Percentiles rank a stretch among this genome's conserved stretches.
Evolutionary conservation across 176 grass and related monocot species (phyloP).

Genomic region (Musa acuminata): DNA sequence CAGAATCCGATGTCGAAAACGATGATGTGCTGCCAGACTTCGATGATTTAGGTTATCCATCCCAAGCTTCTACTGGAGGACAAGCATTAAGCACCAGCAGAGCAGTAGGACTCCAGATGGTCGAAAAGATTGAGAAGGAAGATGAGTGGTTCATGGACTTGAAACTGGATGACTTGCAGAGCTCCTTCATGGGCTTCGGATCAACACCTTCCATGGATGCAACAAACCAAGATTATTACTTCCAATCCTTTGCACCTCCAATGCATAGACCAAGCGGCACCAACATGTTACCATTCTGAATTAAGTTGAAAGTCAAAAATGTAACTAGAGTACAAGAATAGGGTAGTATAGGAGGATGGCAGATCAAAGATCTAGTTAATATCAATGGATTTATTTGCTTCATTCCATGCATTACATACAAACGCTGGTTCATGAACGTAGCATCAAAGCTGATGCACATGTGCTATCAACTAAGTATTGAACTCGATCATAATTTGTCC

Average conservation of each 20-base stretch:
- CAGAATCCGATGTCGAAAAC: constrained; percentile 72
- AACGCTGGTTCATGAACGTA: not conserved
- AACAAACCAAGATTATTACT: constrained; percentile 16
- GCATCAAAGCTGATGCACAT: not conserved
- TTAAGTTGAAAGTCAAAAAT: not conserved
- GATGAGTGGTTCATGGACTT: constrained; percentile 58
- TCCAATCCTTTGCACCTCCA: not conserved
- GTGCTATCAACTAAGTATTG: not conserved
- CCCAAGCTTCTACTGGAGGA: not conserved
- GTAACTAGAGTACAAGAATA: not conserved
- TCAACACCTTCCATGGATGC: constrained; percentile 4
- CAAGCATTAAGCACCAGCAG: not conserved
- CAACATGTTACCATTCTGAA: not conserved
- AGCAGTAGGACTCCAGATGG: constrained; percentile 23
- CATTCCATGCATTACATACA: not conserved
- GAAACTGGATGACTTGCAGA: constrained; percentile 56
- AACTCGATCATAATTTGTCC: not conserved
- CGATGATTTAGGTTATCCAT: constrained; percentile 5
- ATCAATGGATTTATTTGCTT: not conserved
- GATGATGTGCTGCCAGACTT: constrained; percentile 26
- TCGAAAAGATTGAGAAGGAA: constrained; percentile 8
- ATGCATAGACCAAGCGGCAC: not conserved
- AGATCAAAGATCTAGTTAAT: not conserved
- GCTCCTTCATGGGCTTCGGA: constrained; percentile 3
- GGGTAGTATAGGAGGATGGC: not conserved